Percentiles rank a stretch among this genome's conserved stretches.
phyloP scores from a whole-genome alignment of 108 stramenopile genomes.

The Conticribra guillardii region DNA sequence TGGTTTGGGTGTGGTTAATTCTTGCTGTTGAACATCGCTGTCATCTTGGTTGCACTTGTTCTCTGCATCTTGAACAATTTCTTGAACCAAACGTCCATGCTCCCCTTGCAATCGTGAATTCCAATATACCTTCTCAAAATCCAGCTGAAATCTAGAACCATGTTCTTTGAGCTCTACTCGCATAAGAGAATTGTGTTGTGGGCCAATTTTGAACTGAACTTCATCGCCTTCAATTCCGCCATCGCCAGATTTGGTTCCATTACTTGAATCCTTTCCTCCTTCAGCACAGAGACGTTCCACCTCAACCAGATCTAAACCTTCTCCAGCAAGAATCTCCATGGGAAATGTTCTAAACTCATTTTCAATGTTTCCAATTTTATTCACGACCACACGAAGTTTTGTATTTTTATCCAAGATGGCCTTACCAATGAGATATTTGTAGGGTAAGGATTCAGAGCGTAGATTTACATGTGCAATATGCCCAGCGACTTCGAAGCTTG shows the following conservation, averaged over 20 bases:
- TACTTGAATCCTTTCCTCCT: too few species aligned
- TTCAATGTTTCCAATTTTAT: constrained; percentile 93
- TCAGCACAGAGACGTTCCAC: constrained; percentile 27
- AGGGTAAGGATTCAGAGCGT: constrained; percentile 85
- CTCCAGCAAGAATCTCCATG: constrained; percentile 95
- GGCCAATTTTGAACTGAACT: constrained; percentile 34
- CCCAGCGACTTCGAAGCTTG: constrained; percentile 93
- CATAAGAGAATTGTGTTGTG: constrained; percentile 40
- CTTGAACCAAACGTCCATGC: constrained; percentile 85
- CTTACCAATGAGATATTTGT: constrained; percentile 90
- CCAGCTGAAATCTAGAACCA: constrained; percentile 86
- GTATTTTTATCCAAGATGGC: constrained; percentile 95
- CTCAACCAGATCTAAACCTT: constrained; percentile 21
- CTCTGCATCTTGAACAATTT: constrained; percentile 57
- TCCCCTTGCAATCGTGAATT: constrained; percentile 92
- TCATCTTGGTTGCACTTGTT: background rate
- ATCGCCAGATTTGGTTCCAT: too few species aligned
- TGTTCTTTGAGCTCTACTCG: constrained; percentile 87
- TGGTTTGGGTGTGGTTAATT: background rate
- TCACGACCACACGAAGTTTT: constrained; percentile 89
- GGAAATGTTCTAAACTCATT: constrained; percentile 95
- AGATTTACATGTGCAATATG: constrained; percentile 97
- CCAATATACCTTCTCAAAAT: constrained; percentile 98
- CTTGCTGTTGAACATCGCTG: background rate
- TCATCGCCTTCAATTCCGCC: too few species aligned